These are phyloP conservation scores for Forsythia suspensa DNA, from an alignment of 257 asterid genomes.

Conservation along the genomic window DNA sequence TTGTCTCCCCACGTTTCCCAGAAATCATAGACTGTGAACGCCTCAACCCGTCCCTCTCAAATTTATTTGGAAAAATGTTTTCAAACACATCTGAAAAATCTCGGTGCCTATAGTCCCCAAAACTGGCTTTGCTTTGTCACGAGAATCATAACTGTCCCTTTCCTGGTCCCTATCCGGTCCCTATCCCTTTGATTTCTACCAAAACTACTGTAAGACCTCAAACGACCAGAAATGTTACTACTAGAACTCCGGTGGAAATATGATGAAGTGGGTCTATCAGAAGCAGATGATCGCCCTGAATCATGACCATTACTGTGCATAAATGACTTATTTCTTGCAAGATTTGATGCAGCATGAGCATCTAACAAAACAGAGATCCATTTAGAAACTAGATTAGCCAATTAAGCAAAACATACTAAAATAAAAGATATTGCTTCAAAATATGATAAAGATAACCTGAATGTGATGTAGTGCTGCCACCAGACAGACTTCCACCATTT, in stretches of 20 bases:
- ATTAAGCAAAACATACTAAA: neutral
- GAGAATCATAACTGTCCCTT: conserved; percentile 45
- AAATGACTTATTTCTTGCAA: conserved; percentile 55
- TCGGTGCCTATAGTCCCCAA: conserved; percentile 33
- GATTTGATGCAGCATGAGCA: conserved; percentile 46
- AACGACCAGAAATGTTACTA: conserved; percentile 55
- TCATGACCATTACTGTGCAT: conserved; percentile 46
- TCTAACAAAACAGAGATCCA: conserved; percentile 36
- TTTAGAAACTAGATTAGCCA: conserved; percentile 18
- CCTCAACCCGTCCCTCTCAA: conserved; percentile 37
- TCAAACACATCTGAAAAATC: conserved; percentile 34
- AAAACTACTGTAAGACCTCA: conserved; percentile 53
- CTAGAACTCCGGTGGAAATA: conserved; percentile 63
- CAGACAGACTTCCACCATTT: conserved; percentile 50
- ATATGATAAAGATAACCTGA: conserved; percentile 47
- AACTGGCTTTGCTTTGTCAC: conserved; percentile 40
- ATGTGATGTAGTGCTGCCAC: conserved; percentile 43
- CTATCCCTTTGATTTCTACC: conserved; percentile 56
- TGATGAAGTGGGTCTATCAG: conserved; percentile 54
- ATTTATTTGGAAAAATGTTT: conserved; percentile 29
- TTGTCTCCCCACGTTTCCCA: conserved; percentile 39
- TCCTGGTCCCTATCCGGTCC: too few species aligned
- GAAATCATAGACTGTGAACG: conserved; percentile 50
- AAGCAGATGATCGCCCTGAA: conserved; percentile 50
- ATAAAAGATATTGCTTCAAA: conserved; percentile 4